Base-by-base conservation (phyloP, 1,139 yeast genomes). In the Kurtzmaniella quercitrusa region DNA sequence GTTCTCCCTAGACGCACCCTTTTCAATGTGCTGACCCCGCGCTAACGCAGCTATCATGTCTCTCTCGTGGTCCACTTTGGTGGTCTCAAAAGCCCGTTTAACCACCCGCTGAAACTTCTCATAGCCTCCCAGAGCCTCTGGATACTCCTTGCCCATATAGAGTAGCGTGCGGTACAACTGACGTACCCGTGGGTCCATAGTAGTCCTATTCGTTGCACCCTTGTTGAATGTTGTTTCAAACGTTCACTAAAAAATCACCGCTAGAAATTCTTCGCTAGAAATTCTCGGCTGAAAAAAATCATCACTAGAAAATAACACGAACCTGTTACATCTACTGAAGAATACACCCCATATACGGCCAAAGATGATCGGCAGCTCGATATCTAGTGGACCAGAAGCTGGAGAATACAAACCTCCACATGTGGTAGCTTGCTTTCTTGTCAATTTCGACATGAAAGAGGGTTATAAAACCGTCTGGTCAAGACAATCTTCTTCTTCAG, bases 381-480 rank as follows among this genome's bases (percentile, higher is more conserved):
- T 25, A 17, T 39, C 21, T 34, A 23, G 31, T 33, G 41, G 17
- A 15, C 15, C 14, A 12, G 37, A 34, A 16, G 17, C 16, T 11
- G 31, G 31, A 16, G 41, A 38, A 10, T 50, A 50, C 41, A 52
- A 50, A 12, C 54, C 58, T 9, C 62, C 73, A n/a, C 58, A 54
- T 42, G 61, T 79, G 1, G 66, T 66, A 40, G 81, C 81, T 0
- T 52, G 82, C 34, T 85, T 81, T 54, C 62, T 85, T 23, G 76
- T 81, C 11, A 75, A 82, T 50, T 85, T 85, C 57, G 87, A 85
- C 56, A 76, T 76, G 18, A 73, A 71, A 36, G 60, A 73, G 1
- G 94, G 94, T 8, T 81, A 83, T 58, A 77, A 75, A 43, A 53
- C 82, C 41, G 73, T 73, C 37, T 84, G 88, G 88, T 65, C 70